Base-by-base conservation (phyloP, 2,329 filamentous ascomycete species). In the Bisporella sp. region DNA sequence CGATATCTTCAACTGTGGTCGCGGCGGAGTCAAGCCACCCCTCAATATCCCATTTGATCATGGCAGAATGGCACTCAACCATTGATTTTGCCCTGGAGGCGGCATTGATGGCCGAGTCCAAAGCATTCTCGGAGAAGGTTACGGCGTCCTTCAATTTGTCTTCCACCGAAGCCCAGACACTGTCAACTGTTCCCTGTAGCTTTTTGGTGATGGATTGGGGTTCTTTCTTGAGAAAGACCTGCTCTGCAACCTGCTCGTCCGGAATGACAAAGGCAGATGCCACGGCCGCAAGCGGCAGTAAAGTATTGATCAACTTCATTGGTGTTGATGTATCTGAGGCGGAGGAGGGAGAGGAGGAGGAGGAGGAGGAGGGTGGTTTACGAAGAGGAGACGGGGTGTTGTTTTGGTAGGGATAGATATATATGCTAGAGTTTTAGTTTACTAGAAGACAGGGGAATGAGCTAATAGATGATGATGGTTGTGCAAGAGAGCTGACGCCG, bases 191-290 rank as follows among this genome's bases (percentile, higher is more conserved):
- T 43, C 64, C 64, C 29, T 67, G 59, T n/a, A 68, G 42, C 45
- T 55, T 61, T 31, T 67, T 61, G 53, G 64, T 54, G 53, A 65
- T 60, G 29, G 60, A 56, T 45, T 60, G 57, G n/a, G 59, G 52
- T 21, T 55, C 44, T 33, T 57, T 55, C 21, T 71, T 66, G 46
- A 71, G 60, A 41, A 66, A 57, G 43, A 75, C 54, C 39, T 72
- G 63, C 41, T 68, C 66, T 53, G 76, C 69, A 21, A 76, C 66
- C 49, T 73, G 61, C 55, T 76, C 69, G 45, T 77, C 69, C 12
- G 76, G 75, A 45, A 81, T 66, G 52, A 80, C 74, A 48, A 80
- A 71, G 30, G 76, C 76, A 47, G 74, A 67, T 54, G 71, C 66
- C 46, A 76, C 55, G 31, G 74, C 73, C 58, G 73, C 71, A 46